These are phyloP conservation scores for Cucurbita argyrosperma DNA, from an alignment of 306 rosid species.

Conservation along the genomic window DNA sequence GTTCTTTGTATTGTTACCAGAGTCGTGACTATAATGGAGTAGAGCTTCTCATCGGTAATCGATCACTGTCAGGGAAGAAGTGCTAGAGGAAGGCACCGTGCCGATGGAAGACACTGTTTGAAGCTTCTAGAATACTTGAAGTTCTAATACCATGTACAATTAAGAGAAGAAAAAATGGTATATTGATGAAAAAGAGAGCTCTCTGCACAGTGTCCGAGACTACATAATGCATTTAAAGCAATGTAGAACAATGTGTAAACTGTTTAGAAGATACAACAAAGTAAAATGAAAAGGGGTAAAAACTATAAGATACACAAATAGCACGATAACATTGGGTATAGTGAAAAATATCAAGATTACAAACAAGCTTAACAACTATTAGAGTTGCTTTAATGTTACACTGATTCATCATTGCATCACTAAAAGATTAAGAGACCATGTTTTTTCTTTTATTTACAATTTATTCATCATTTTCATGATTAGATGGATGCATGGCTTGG, in stretches of 20 bases:
- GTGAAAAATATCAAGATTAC: no score
- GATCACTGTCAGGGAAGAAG: not conserved
- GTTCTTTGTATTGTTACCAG: not conserved
- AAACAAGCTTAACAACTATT: not conserved
- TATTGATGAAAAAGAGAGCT: not conserved
- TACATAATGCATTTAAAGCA: not conserved
- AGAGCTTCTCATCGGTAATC: not conserved
- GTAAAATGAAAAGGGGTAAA: not conserved
- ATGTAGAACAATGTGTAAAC: not conserved
- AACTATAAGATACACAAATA: not conserved
- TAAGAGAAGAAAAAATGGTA: not conserved
- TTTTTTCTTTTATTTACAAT: not conserved
- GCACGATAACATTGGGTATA: not conserved
- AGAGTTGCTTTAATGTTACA: not conserved
- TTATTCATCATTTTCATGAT: constrained; percentile 8
- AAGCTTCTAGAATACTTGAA: not conserved
- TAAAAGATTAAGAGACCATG: not conserved
- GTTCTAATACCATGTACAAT: not conserved
- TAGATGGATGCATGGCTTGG: constrained; percentile 92
- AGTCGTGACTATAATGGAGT: not conserved
- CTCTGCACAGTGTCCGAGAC: not conserved
- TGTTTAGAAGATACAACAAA: not conserved
- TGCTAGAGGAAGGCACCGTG: not conserved
- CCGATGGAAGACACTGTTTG: not conserved
- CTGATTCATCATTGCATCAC: not conserved